Percentiles rank a stretch among this genome's conserved stretches.
These are phyloP conservation scores for Fusarium sp. DNA, from an alignment of 2,329 filamentous ascomycete species.

Conservation along the genomic window DNA sequence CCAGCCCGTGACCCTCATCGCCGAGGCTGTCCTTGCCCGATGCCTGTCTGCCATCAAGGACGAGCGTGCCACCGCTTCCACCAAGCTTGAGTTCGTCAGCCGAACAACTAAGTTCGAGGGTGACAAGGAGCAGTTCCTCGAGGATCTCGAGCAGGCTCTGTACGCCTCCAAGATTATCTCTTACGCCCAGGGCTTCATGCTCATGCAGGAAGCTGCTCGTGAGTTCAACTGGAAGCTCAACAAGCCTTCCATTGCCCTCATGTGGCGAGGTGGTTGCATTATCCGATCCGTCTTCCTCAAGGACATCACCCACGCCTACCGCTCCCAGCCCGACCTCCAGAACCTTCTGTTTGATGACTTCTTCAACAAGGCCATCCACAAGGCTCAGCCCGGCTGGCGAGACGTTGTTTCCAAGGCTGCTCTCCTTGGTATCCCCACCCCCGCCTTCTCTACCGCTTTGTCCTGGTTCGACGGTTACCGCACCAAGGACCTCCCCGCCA, in stretches of 20 bases:
- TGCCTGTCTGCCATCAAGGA: constrained; percentile 95
- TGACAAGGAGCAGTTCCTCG: constrained; percentile 92
- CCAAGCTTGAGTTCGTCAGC: constrained; percentile 77
- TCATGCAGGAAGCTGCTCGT: constrained; percentile 98
- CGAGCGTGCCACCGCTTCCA: constrained; percentile 85
- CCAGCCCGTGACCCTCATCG: constrained; percentile 98
- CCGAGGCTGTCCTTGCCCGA: constrained; percentile 94
- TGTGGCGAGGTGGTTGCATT: constrained; percentile 99
- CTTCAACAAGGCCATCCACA: constrained; percentile 99
- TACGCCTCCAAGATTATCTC: constrained; percentile 99
- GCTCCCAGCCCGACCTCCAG: constrained; percentile 91
- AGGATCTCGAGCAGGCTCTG: constrained; percentile 97
- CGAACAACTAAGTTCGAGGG: constrained; percentile 84
- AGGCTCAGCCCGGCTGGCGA: constrained; percentile 92
- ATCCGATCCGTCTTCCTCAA: constrained; percentile 99
- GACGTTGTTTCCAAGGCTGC: constrained; percentile 91
- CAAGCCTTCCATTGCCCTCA: constrained; percentile 99
- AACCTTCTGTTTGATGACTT: constrained; percentile 99
- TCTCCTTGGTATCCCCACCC: constrained; percentile 93
- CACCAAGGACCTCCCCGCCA: constrained; percentile 95
- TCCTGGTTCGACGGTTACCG: constrained; percentile 99
- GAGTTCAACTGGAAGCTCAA: constrained; percentile 99
- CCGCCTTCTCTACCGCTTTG: constrained; percentile 95
- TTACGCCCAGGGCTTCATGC: constrained; percentile 99
- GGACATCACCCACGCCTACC: constrained; percentile 98